Percentiles rank a stretch among this genome's conserved stretches.
Evolutionary conservation across 2,329 filamentous ascomycete species (phyloP).

Genomic region (Huntiella abstrusa): DNA sequence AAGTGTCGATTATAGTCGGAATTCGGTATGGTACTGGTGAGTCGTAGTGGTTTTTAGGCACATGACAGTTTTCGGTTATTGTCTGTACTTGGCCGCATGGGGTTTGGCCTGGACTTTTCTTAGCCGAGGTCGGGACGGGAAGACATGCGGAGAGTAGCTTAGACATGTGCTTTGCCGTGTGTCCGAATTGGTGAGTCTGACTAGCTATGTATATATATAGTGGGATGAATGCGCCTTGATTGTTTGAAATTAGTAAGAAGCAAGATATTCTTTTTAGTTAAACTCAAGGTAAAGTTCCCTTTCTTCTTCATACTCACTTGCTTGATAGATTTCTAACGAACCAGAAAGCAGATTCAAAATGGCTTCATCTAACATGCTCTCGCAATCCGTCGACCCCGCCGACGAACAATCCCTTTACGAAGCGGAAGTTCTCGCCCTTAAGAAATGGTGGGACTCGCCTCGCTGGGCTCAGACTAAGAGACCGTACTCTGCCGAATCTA

Average conservation of each 20-base stretch:
- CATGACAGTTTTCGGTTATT: background rate
- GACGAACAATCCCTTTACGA: conserved; percentile 49
- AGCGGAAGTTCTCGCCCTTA: conserved; percentile 71
- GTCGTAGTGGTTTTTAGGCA: background rate
- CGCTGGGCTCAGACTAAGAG: conserved; percentile 87
- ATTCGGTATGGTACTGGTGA: background rate
- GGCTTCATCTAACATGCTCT: conserved; percentile 45
- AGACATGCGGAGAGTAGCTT: no score
- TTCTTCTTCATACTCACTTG: background rate
- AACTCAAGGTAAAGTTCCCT: background rate
- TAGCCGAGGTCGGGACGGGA: no score
- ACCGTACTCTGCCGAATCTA: conserved; percentile 89
- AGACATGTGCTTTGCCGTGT: no score
- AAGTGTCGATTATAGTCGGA: no score
- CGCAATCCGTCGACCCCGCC: conserved; percentile 34
- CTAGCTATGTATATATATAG: background rate
- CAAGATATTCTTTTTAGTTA: no score
- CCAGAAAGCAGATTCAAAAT: conserved; percentile 18
- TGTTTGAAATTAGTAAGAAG: no score
- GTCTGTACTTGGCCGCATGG: background rate
- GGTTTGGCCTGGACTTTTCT: no score
- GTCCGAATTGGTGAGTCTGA: no score
- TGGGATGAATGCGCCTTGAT: no score
- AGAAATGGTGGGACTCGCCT: conserved; percentile 85
- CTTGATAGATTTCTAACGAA: no score